Base-by-base conservation (phyloP, 257 asterid species). In the Leonotis leonurus region DNA sequence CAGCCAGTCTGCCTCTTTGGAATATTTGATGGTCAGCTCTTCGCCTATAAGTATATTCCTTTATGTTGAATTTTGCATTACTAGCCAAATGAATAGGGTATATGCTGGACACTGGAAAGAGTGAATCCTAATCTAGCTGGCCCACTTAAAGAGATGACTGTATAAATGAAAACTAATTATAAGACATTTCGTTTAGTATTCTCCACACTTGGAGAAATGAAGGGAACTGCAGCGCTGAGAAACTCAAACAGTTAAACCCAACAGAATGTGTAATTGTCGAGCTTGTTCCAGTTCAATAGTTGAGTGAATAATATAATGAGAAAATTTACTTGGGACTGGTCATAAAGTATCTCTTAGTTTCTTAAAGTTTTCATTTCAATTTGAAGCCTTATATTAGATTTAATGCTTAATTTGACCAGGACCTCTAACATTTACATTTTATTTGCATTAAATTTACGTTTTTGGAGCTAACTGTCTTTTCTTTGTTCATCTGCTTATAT, bases 11-110 rank as follows among this genome's bases (percentile, higher is more conserved):
- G 76, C 75, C 84, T 93, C 73, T 93, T 93, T 49, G 99, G 99
- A 65, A 87, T 93, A 79, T 93, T 93, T 82, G 99, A 93, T 21
- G 99, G 99, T 93, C 68, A 76, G 88, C 70, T 65, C 39, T 65
- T 57, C 37, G 45, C 22, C 20, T 35, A 3, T 64, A 7, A 57
- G n/a, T 22, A 36, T 37, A 36, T 39, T 40, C 70, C 35, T 57
- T 64, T 44, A 65, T 53, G 48, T 41, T 46, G 44, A 67, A 59
- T 16, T 46, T 58, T 71, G 18, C 26, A 20, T 37, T 6, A 8
- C 16, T 65, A 29, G 21, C 27, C 32, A 33, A n/a, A 37, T 33
- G 37, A 50, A 53, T 37, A 18, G 37, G 4, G 17, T 51, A 40
- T 49, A 51, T 10, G 16, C 54, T 64, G 67, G 44, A 33, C n/a